Base-by-base conservation (phyloP, 2,329 filamentous ascomycete species). In the Ophiocordyceps australis region DNA sequence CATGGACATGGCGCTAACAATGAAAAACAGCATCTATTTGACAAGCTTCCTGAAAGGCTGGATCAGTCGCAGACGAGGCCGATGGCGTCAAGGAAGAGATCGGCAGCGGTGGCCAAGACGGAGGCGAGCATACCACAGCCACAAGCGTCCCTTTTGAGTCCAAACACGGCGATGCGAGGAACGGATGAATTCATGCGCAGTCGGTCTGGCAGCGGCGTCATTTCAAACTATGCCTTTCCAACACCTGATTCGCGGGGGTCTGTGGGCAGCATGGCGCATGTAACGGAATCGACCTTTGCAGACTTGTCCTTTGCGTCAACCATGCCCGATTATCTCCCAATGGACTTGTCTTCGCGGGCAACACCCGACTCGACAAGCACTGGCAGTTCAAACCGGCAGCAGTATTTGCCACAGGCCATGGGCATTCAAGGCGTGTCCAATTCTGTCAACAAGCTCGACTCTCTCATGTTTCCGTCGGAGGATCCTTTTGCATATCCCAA, bases 1-100 rank as follows among this genome's bases (percentile, higher is more conserved):
- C 17, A 5, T 26, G 20, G 14, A 24, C n/a, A n/a, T n/a, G n/a
- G n/a, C n/a, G n/a, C n/a, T n/a, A n/a, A n/a, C n/a, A n/a, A n/a
- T n/a, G n/a, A n/a, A n/a, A n/a, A n/a, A n/a, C 17, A 89, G 80
- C 62, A 62, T 25, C 62, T 94, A 7, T 94, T 95, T 45, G 79
- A 89, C 32, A 71, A 83, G 41, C 52, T 95, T 1, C 82, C 85
- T 1, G 74, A 77, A 26, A 65, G 65, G 29, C 55, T 91, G 18
- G 74, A 73, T 38, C 66, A 52, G 29, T 49, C 42, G 25, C 55
- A 49, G 30, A 40, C 43, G 23, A 53, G 45, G 23, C 43, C 48
- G 11, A 38, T 42, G 14, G 49, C 48, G 27, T 62, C 54, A 9
- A 70, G 63, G 41, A 74, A 74, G 42, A 57, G 69, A 19, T 55